Evolutionary conservation across 2,329 filamentous ascomycete species (phyloP).

Genomic region (Pseudogymnoascus sp.): DNA sequence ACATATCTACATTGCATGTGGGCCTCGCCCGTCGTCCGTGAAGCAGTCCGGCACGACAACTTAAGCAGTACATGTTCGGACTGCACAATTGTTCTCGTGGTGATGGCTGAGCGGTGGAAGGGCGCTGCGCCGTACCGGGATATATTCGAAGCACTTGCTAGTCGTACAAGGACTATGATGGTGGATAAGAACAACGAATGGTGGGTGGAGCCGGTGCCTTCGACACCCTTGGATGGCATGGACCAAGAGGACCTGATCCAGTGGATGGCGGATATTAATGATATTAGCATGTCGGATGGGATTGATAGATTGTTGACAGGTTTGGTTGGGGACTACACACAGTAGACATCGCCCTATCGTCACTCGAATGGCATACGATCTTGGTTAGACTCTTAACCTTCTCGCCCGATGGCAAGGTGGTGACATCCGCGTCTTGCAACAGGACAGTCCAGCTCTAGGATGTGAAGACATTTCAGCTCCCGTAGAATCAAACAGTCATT

Average conservation of each 20-base stretch:
- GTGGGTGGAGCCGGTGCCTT: neutral
- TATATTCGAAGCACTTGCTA: constrained; percentile 28
- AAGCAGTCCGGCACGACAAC: constrained; percentile 12
- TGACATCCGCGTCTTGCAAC: too few relatives aligned
- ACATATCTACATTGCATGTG: constrained; percentile 31
- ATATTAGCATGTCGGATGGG: neutral
- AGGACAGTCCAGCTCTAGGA: too few relatives aligned
- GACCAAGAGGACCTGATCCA: neutral
- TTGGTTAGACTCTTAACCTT: too few relatives aligned
- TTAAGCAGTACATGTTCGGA: constrained; percentile 26
- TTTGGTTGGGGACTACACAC: neutral
- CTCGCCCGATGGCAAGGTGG: too few relatives aligned
- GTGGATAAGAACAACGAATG: neutral
- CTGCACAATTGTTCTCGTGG: constrained; percentile 27
- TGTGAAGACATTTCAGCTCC: too few relatives aligned
- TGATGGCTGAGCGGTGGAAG: constrained; percentile 29
- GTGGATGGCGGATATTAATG: neutral
- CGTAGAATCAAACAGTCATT: too few relatives aligned
- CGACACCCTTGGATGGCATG: neutral
- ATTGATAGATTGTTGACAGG: neutral
- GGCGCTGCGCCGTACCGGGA: constrained; percentile 29
- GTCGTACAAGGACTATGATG: constrained; percentile 22
- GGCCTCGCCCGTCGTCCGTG: constrained; percentile 21
- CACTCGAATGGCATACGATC: too few relatives aligned
- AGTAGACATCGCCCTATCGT: neutral